A percentile compares a stretch with the other conserved stretches of the same genome.
phyloP scores from a whole-genome alignment of 208 protist genomes.

The Leishmania turanica region DNA sequence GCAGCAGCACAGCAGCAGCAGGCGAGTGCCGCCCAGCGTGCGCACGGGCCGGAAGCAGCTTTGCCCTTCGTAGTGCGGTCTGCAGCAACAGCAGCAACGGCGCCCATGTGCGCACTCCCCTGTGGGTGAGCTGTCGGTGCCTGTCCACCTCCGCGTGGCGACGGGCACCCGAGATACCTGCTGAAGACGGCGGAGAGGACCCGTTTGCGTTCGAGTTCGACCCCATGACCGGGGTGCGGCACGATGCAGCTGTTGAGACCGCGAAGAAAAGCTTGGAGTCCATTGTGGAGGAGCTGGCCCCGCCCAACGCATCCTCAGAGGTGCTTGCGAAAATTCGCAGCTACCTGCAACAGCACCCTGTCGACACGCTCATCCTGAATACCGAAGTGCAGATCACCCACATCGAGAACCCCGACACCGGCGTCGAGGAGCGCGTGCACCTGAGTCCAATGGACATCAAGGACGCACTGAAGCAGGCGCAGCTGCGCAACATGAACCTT shows the following conservation, averaged over 20 bases:
- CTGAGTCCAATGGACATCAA: slow-evolving; percentile 67
- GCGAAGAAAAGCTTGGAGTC: slow-evolving; percentile 62
- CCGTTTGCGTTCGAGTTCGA: slow-evolving; percentile 75
- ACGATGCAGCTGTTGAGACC: slow-evolving; percentile 72
- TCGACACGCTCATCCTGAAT: slow-evolving; percentile 75
- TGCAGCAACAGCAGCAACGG: not conserved
- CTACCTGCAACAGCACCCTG: slow-evolving; percentile 78
- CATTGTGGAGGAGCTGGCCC: slow-evolving; percentile 63
- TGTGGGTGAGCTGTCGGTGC: not conserved
- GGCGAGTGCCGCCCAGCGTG: not conserved
- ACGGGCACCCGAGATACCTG: not conserved
- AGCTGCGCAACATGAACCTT: slow-evolving; percentile 66
- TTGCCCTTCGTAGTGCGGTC: not conserved
- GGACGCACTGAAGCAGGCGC: slow-evolving; percentile 75
- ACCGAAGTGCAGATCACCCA: slow-evolving; percentile 84
- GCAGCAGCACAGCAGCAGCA: not conserved
- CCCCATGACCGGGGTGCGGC: slow-evolving; percentile 71
- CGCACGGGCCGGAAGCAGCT: not conserved
- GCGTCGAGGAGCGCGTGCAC: slow-evolving; percentile 60
- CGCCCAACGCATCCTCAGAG: slow-evolving; percentile 44
- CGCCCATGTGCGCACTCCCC: not conserved
- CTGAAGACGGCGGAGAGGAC: not conserved
- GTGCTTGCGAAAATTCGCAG: slow-evolving; percentile 55
- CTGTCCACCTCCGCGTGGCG: slow-evolving; percentile 1
- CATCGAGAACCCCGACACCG: slow-evolving; percentile 70